Evolutionary conservation across 306 rosid species (phyloP).

Genomic region (Vigna unguiculata): DNA sequence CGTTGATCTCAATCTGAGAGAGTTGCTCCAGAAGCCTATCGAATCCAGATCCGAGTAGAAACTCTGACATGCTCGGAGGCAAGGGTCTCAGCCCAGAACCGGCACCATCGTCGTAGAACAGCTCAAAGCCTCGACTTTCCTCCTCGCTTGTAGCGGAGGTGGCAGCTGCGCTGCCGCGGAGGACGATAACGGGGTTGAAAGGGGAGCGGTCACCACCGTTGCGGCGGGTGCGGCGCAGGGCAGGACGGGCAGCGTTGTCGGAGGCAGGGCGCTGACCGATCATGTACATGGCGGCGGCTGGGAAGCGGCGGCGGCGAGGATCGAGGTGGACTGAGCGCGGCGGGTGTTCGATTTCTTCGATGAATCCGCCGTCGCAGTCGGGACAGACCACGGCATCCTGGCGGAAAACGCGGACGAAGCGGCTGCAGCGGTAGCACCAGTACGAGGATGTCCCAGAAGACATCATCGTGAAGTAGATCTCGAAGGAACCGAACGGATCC

Average conservation of each 20-base stretch:
- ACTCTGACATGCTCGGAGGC: slow-evolving; percentile 84
- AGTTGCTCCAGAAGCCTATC: slow-evolving; percentile 81
- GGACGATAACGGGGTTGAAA: slow-evolving; percentile 80
- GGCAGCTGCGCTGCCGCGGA: slow-evolving; percentile 58
- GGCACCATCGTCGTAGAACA: slow-evolving; percentile 73
- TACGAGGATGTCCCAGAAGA: slow-evolving; percentile 60
- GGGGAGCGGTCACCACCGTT: slow-evolving; percentile 70
- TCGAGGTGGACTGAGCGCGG: slow-evolving; percentile 44
- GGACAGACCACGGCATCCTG: slow-evolving; percentile 60
- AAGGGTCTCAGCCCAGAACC: slow-evolving; percentile 82
- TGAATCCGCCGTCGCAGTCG: slow-evolving; percentile 68
- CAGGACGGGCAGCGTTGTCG: slow-evolving; percentile 51
- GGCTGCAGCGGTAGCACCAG: slow-evolving; percentile 88
- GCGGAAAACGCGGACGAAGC: slow-evolving; percentile 58
- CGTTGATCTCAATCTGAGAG: slow-evolving; percentile 74
- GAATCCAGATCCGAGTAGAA: slow-evolving; percentile 79
- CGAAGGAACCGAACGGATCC: slow-evolving; percentile 7
- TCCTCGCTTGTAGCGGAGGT: slow-evolving; percentile 31
- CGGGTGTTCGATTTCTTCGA: slow-evolving; percentile 64
- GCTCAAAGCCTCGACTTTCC: slow-evolving; percentile 71
- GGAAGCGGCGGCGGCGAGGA: slow-evolving; percentile 55
- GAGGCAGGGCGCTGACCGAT: slow-evolving; percentile 54
- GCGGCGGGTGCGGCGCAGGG: slow-evolving; percentile 55
- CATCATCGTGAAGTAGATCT: slow-evolving; percentile 46
- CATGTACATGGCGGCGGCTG: slow-evolving; percentile 72